A percentile compares a stretch with the other conserved stretches of the same genome.
phyloP scores from a whole-genome alignment of 139 green algal genomes.

The Closterium sp. region DNA sequence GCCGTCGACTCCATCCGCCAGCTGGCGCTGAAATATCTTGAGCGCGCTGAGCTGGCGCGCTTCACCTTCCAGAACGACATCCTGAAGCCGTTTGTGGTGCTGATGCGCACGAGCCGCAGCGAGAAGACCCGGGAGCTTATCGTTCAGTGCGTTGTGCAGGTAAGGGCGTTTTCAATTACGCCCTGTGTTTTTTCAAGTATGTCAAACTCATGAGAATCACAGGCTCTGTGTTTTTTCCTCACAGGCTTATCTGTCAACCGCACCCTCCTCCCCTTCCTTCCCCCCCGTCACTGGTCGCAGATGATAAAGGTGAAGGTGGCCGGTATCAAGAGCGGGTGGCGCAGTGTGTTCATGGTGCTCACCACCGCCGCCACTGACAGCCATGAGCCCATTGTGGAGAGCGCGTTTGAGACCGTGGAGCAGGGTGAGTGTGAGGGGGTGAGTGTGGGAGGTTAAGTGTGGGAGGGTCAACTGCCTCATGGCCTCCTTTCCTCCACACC shows the following conservation, averaged over 20 bases:
- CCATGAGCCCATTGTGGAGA: slow-evolving; percentile 37
- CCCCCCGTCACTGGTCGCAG: not conserved
- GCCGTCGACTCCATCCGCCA: slow-evolving; percentile 78
- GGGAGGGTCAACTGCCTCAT: no score
- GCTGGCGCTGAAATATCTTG: slow-evolving; percentile 85
- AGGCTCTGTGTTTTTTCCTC: no score
- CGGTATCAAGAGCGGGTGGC: slow-evolving; percentile 81
- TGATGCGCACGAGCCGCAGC: slow-evolving; percentile 82
- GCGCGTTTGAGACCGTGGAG: slow-evolving; percentile 36
- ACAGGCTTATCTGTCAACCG: no score
- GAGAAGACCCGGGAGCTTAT: slow-evolving; percentile 95
- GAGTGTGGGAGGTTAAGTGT: no score
- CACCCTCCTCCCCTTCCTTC: no score
- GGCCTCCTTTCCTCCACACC: no score
- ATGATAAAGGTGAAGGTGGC: slow-evolving; percentile 44
- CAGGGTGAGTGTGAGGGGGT: slow-evolving; percentile 8
- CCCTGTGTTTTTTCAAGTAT: no score
- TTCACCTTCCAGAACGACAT: slow-evolving; percentile 99
- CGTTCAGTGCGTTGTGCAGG: slow-evolving; percentile 79
- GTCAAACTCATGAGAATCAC: no score
- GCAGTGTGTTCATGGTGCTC: slow-evolving; percentile 99
- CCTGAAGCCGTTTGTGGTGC: slow-evolving; percentile 92
- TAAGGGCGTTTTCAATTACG: no score
- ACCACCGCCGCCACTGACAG: slow-evolving; percentile 73
- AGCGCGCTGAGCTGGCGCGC: slow-evolving; percentile 95